Conservation (phyloP, 73 alveolate species). For the Paramecium bursaria region DNA sequence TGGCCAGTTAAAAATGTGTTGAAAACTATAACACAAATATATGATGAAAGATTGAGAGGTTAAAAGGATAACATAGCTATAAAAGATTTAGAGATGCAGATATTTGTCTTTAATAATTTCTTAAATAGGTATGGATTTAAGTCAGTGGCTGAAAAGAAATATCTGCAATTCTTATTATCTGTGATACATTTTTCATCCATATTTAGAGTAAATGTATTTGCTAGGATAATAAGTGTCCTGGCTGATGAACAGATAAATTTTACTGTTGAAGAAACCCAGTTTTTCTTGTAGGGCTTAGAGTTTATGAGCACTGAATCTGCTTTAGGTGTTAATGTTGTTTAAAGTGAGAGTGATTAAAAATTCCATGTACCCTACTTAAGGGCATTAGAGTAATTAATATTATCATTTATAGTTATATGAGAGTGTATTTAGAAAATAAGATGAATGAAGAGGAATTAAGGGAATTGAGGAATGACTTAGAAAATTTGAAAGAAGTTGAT, state of each 20-base stretch:
- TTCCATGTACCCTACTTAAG: constrained; percentile 64
- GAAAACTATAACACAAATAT: not conserved
- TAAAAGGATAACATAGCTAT: not conserved
- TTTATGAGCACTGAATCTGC: constrained; percentile 54
- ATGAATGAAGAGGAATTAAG: constrained; percentile 60
- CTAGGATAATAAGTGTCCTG: constrained; percentile 42
- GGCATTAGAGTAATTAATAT: no score
- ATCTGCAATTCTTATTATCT: constrained; percentile 47
- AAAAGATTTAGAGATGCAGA: constrained; percentile 67
- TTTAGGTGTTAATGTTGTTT: constrained; percentile 59
- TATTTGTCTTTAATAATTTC: constrained; percentile 62
- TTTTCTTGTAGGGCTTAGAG: constrained; percentile 61
- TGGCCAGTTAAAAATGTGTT: constrained; percentile 61
- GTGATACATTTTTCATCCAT: constrained; percentile 61
- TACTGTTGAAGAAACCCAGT: constrained; percentile 54
- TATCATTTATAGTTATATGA: no score
- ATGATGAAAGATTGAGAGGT: not conserved
- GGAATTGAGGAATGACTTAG: constrained; percentile 60
- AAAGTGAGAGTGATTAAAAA: constrained; percentile 55
- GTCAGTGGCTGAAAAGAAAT: constrained; percentile 70
- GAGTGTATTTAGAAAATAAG: constrained; percentile 62
- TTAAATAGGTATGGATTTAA: constrained; percentile 67
- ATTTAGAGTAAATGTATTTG: constrained; percentile 67
- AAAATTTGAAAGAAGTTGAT: constrained; percentile 67
- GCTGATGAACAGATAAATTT: constrained; percentile 48